Base-by-base conservation (phyloP, 176 grass and related monocot species). In the Paspalum vaginatum region DNA sequence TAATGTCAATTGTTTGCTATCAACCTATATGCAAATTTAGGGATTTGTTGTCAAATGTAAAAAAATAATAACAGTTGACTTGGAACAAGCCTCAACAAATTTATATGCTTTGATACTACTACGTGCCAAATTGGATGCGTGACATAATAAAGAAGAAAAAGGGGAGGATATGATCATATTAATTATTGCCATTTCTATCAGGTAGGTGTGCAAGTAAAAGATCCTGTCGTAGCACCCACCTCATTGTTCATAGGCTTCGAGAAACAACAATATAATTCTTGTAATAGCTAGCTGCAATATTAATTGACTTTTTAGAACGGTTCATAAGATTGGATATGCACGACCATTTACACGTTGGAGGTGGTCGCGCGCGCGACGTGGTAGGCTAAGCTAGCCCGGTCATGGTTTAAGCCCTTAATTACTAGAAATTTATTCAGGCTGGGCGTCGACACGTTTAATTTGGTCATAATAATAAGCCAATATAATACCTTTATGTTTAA, bases 141-240 rank as follows among this genome's bases (percentile, higher is more conserved):
- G 32, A 32, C 3, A 32, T 32, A 32, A 32, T 20, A 55, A n/a
- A 2, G 12, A 7, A 46, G 1, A 39, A 13, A 17, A 17, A 6
- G 5, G 24, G 20, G 0, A 8, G 6, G 17, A 18, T 18, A 53
- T 6, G 7, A 5, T 18, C 8, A 18, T 39, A 18, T 10, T 42
- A 16, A 18, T 10, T 42, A 16, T 11, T 42, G 9, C 38, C 20
- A 39, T 40, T 55, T 39, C 18, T 15, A 17, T 39, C 4, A 18
- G 12, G 7, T 67, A 79, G 63, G 51, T 57, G n/a, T 80, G 5
- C 51, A 69, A 58, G 9, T 14, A 13, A 4, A 55, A 70, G 78
- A 80, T 58, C 15, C 51, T 16, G 61, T 40, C 62, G 11, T 2
- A 14, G 1, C 43, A 12, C 15, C 26, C 4, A 15, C 32, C 70